These are phyloP conservation scores for Colletotrichum sp. DNA, from an alignment of 2,329 filamentous ascomycete species.

Conservation along the genomic window DNA sequence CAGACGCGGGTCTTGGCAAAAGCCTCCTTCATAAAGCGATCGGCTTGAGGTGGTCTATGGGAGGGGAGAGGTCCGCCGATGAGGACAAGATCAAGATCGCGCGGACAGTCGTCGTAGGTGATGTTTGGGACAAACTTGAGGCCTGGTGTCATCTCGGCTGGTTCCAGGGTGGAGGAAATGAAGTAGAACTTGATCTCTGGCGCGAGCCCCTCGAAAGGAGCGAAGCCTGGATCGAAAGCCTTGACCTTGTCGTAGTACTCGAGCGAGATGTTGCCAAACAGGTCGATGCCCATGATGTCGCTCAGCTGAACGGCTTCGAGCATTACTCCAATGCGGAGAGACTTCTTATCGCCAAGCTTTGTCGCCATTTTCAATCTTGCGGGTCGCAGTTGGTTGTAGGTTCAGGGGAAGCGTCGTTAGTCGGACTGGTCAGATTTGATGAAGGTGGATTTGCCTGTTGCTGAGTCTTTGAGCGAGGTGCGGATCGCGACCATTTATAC, in stretches of 20 bases:
- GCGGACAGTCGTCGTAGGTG: conserved; percentile 43
- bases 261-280: conserved; percentile 40
- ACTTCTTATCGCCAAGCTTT: conserved; percentile 9
- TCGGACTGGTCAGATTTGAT: not conserved
- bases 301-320: conserved; percentile 41
- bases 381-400: not conserved
- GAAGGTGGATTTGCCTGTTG: not conserved
- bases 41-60: conserved; percentile 34
- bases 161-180: conserved; percentile 38
- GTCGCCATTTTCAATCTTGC: not conserved
- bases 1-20: conserved; percentile 36
- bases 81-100: conserved; percentile 44
- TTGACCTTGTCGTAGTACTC: conserved; percentile 24
- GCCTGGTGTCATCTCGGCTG: conserved; percentile 32
- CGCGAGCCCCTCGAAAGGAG: conserved; percentile 25
- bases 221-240: conserved; percentile 23
- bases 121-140: conserved; percentile 38
- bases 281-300: conserved; percentile 44
- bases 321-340: conserved; percentile 43
- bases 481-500: not conserved
- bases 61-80: conserved; percentile 38
- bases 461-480: not conserved
- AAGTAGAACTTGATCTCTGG: conserved; percentile 40
- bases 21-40: conserved; percentile 40
- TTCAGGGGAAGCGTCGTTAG: not conserved